phyloP scores from a whole-genome alignment of 345 rosid species.

The Cochlearia excelsa region DNA sequence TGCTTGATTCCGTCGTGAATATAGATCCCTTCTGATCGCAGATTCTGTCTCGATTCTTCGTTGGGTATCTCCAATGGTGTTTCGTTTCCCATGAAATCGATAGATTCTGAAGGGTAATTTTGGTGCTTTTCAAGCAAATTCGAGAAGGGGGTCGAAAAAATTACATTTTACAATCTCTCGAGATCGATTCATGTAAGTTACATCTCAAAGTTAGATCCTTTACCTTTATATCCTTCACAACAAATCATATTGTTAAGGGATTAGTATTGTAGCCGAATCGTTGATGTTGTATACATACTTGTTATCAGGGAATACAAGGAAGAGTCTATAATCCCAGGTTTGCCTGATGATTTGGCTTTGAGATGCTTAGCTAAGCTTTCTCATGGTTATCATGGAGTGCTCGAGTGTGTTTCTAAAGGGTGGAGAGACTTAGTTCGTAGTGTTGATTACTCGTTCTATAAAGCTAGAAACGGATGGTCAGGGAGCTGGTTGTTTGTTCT shows the following conservation, averaged over 20 bases:
- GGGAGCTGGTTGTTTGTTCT: constrained; percentile 83
- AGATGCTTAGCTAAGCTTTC: constrained; percentile 68
- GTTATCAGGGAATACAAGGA: constrained; percentile 46
- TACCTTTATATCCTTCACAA: not conserved
- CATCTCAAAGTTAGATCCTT: not conserved
- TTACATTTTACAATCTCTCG: constrained; percentile 11
- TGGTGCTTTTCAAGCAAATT: not conserved
- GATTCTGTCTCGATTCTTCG: not conserved
- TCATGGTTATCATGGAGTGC: constrained; percentile 66
- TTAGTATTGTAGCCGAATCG: constrained; percentile 6
- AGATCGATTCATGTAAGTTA: constrained; percentile 27
- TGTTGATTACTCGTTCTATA: constrained; percentile 49
- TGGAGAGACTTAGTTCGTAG: constrained; percentile 73
- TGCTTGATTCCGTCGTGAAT: not conserved
- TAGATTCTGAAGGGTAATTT: constrained; percentile 9
- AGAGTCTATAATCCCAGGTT: constrained; percentile 60
- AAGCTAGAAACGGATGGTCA: constrained; percentile 61
- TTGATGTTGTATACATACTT: not conserved
- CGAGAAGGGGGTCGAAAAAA: constrained; percentile 20
- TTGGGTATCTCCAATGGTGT: not conserved
- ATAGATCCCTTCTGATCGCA: not conserved
- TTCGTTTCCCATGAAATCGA: not conserved
- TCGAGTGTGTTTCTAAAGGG: constrained; percentile 61
- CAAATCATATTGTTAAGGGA: not conserved
- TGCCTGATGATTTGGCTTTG: constrained; percentile 77